Evolutionary conservation across 371 early-diverging fungal genomes (phyloP).

Genomic region (Nematocida ausubeli): DNA sequence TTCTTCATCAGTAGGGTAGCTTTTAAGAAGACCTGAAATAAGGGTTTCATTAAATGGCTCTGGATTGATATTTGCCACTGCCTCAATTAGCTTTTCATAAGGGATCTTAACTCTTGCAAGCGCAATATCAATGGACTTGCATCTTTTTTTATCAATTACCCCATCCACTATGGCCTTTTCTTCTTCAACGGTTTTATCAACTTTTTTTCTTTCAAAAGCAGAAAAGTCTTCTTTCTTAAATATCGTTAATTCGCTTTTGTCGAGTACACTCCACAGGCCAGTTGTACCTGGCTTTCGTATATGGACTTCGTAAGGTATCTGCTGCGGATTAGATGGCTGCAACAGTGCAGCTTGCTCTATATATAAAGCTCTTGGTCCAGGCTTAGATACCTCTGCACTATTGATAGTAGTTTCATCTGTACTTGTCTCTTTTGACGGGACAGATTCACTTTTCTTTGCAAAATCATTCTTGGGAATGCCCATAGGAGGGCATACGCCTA

Average conservation of each 20-base stretch:
- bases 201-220: background rate
- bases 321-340: slow-evolving; percentile 23
- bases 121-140: slow-evolving; percentile 39
- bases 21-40: slow-evolving; percentile 1
- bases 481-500: too few species aligned
- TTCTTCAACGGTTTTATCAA: background rate
- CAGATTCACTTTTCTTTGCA: too few species aligned
- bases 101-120: slow-evolving; percentile 27
- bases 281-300: slow-evolving; percentile 17
- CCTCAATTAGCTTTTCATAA: background rate
- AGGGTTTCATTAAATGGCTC: slow-evolving; percentile 24
- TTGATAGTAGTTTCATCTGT: too few species aligned
- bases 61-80: background rate
- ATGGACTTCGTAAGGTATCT: slow-evolving; percentile 26
- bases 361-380: slow-evolving; percentile 30
- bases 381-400: background rate
- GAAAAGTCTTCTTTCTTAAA: slow-evolving; percentile 36
- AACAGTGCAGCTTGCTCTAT: slow-evolving; percentile 18
- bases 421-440: too few species aligned
- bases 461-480: too few species aligned
- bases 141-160: slow-evolving; percentile 12
- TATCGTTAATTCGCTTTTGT: slow-evolving; percentile 13
- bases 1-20: slow-evolving; percentile 42
- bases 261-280: slow-evolving; percentile 28
- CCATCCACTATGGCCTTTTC: background rate